Conservation (phyloP, 2,329 filamentous ascomycete genomes). For the Thyridium curvatum region DNA sequence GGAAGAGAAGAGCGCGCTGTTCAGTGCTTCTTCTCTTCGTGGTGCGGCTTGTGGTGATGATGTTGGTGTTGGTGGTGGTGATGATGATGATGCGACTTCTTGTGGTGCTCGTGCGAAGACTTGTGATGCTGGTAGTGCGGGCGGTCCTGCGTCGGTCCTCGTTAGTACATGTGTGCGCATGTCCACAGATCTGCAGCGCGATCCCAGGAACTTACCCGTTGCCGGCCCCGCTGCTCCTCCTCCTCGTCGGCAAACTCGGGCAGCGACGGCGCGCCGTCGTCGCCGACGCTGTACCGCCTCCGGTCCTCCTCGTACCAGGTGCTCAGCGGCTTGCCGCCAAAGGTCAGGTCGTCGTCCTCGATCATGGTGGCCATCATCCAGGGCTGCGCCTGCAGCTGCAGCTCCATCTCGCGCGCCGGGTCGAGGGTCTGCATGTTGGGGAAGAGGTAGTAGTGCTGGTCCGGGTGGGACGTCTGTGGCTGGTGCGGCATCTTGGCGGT, state of each 20-base stretch:
- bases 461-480: conserved; percentile 23
- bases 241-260: conserved; percentile 22
- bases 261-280: conserved; percentile 8
- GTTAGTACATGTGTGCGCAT: too few species aligned
- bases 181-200: too few species aligned
- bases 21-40: conserved; percentile 5
- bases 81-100: conserved; percentile 8
- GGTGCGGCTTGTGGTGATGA: conserved; percentile 11
- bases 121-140: conserved; percentile 12
- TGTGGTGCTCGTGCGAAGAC: conserved; percentile 10
- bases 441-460: too few species aligned
- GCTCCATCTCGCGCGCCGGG: not conserved
- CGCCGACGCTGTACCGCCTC: conserved; percentile 30
- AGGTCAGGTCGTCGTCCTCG: conserved; percentile 55
- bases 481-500: conserved; percentile 25
- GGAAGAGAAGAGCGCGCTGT: not conserved
- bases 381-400: conserved; percentile 24
- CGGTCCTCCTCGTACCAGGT: conserved; percentile 56
- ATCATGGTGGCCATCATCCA: conserved; percentile 52
- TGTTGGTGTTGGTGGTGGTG: conserved; percentile 19
- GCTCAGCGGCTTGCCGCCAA: conserved; percentile 53
- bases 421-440: too few species aligned
- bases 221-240: conserved; percentile 32
- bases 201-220: conserved; percentile 21
- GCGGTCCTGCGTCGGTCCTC: conserved; percentile 5